Evolutionary conservation across 2,329 filamentous ascomycete genomes (phyloP).

Genomic region (Fonsecaea pedrosoi): DNA sequence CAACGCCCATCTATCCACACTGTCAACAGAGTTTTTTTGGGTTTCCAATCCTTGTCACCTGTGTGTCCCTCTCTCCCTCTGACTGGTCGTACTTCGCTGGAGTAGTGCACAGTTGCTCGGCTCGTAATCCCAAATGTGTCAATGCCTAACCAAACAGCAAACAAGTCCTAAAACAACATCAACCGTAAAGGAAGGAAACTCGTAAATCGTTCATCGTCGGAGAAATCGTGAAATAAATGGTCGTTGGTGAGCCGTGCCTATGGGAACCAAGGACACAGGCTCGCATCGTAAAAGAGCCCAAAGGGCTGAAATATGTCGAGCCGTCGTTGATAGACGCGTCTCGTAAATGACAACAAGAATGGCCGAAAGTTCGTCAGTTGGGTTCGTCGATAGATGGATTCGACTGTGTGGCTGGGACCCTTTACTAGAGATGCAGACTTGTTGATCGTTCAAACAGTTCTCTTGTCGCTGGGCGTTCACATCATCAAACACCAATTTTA

Average conservation of each 20-base stretch:
- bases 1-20: neutral
- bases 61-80: neutral
- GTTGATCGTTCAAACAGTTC: neutral
- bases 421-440: neutral
- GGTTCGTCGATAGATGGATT: neutral
- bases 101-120: neutral
- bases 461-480: neutral
- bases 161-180: neutral
- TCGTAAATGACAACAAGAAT: neutral
- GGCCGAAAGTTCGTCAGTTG: neutral
- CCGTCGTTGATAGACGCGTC: neutral
- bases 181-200: neutral
- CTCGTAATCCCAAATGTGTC: neutral
- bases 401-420: neutral
- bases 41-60: neutral
- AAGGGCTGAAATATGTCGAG: neutral
- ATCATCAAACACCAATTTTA: neutral
- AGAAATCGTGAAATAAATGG: neutral
- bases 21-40: neutral
- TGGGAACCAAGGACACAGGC: neutral
- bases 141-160: neutral
- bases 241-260: neutral
- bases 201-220: neutral
- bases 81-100: neutral
- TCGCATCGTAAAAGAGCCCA: neutral